Conservation (phyloP, 306 rosid species). For the Acmispon strigosus region DNA sequence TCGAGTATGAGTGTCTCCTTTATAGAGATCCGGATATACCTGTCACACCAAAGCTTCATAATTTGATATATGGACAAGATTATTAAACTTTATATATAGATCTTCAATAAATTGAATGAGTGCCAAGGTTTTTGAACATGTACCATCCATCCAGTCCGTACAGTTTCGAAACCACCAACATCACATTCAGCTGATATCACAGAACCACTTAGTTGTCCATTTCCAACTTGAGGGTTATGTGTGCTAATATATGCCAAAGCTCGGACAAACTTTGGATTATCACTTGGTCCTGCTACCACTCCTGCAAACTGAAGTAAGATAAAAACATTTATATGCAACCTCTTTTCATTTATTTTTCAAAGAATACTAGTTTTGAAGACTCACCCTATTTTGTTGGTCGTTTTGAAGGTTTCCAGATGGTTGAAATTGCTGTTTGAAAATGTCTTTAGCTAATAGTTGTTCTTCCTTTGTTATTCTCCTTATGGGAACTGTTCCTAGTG, state of each 20-base stretch:
- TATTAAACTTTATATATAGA: no score
- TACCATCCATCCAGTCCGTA: slow-evolving; percentile 13
- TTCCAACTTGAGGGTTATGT: neutral
- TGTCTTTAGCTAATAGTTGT: neutral
- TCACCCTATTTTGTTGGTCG: neutral
- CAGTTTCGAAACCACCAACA: neutral
- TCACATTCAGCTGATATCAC: neutral
- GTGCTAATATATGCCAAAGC: neutral
- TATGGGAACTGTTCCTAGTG: slow-evolving; percentile 8
- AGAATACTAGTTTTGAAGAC: no score
- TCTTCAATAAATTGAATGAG: no score
- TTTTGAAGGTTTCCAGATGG: neutral
- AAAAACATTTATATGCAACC: no score
- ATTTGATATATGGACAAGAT: no score
- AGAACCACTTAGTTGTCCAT: neutral
- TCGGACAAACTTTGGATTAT: neutral
- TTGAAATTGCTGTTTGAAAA: neutral
- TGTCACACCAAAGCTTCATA: neutral
- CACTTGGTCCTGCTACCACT: neutral
- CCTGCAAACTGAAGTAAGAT: slow-evolving; percentile 21
- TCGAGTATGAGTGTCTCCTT: neutral
- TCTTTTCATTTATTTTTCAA: no score
- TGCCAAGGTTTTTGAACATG: neutral
- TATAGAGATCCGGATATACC: neutral
- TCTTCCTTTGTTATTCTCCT: slow-evolving; percentile 1